Conservation (phyloP, 257 asterid species). For the Haberlea rhodopensis region DNA sequence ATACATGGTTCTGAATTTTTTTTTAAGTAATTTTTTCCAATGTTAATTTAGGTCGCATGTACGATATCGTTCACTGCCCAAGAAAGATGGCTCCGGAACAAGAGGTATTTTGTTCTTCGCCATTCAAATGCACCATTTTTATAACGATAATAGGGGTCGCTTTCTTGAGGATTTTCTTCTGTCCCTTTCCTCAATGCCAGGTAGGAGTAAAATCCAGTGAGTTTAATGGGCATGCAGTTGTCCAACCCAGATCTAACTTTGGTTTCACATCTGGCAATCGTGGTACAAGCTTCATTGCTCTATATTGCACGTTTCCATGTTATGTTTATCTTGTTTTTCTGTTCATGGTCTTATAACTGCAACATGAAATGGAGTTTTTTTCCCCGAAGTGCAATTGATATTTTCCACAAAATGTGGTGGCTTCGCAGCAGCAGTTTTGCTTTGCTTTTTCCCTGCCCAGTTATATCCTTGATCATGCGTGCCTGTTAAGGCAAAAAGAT, state of each 20-base stretch:
- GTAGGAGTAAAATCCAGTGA: conserved; percentile 53
- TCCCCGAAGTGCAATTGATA: no score
- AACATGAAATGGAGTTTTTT: not conserved
- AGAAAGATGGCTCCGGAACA: conserved; percentile 32
- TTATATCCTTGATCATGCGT: no score
- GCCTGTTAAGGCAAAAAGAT: no score
- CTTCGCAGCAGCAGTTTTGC: no score
- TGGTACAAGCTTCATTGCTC: conserved; percentile 38
- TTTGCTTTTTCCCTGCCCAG: no score
- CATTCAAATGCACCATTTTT: conserved; percentile 5
- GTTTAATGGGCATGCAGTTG: conserved; percentile 51
- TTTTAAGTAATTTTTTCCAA: conserved; percentile 4
- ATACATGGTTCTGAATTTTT: not conserved
- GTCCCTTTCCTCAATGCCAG: conserved; percentile 37
- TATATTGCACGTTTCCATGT: not conserved
- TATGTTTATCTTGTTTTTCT: not conserved
- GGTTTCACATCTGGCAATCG: conserved; percentile 31
- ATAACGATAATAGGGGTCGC: not conserved
- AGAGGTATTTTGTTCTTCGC: conserved; percentile 38
- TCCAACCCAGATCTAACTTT: conserved; percentile 33
- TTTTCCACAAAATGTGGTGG: no score
- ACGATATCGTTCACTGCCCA: conserved; percentile 30
- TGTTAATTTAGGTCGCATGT: conserved; percentile 35
- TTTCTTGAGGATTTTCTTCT: not conserved
- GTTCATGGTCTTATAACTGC: not conserved